Percentiles rank a stretch among this genome's conserved stretches.
phyloP scores from a whole-genome alignment of 179 eudicot species.

The Drosera spatulata region DNA sequence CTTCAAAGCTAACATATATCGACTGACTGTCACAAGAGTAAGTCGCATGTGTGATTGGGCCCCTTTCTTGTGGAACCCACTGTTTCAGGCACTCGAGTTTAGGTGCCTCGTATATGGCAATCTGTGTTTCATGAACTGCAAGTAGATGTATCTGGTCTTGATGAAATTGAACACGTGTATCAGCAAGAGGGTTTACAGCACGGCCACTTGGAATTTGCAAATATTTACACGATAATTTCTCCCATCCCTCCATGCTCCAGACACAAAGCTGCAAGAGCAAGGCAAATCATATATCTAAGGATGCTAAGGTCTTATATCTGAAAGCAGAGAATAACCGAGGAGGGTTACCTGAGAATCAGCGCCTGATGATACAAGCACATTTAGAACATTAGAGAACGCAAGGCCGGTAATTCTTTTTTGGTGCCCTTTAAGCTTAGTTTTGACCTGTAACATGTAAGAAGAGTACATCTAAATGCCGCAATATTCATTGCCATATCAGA shows the following conservation, averaged over 20 bases:
- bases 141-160: slow-evolving; percentile 71
- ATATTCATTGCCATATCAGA: background rate
- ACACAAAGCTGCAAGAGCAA: slow-evolving; percentile 57
- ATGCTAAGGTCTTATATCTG: too few relatives aligned
- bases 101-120: slow-evolving; percentile 75
- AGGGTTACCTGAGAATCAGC: slow-evolving; percentile 82
- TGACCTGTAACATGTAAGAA: slow-evolving; percentile 34
- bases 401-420: slow-evolving; percentile 86
- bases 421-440: slow-evolving; percentile 78
- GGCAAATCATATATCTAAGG: background rate
- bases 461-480: too few relatives aligned
- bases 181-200: slow-evolving; percentile 43
- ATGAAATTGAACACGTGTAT: slow-evolving; percentile 83
- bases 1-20: slow-evolving; percentile 68
- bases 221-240: slow-evolving; percentile 48
- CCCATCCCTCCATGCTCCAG: slow-evolving; percentile 92
- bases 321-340: too few relatives aligned
- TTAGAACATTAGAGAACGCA: slow-evolving; percentile 69
- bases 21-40: slow-evolving; percentile 87
- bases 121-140: slow-evolving; percentile 79
- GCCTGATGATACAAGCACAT: slow-evolving; percentile 86
- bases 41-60: slow-evolving; percentile 70
- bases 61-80: slow-evolving; percentile 82
- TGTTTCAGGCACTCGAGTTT: slow-evolving; percentile 77
- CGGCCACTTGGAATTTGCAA: slow-evolving; percentile 58